Evolutionary conservation across 495 filamentous ascomycete species (phyloP).

Genomic region (Penicillium parvum): DNA sequence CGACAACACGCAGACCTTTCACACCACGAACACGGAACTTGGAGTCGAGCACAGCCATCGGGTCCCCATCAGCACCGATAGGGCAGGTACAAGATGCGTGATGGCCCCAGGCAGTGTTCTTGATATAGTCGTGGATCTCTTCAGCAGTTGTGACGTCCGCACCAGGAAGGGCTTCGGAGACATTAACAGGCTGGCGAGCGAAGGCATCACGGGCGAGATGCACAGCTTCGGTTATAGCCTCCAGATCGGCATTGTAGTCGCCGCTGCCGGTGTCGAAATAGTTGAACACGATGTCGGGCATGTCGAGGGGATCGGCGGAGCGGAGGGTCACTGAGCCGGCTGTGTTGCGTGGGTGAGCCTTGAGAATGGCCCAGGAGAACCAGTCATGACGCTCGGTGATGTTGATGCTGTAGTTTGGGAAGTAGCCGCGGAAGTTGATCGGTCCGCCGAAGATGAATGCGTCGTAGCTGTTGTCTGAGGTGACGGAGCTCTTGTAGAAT

Average conservation of each 20-base stretch:
- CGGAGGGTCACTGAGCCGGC: constrained; percentile 44
- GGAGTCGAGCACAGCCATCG: constrained; percentile 51
- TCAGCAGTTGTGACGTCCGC: constrained; percentile 26
- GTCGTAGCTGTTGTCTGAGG: constrained; percentile 39
- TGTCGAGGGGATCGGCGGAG: constrained; percentile 46
- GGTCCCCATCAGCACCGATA: constrained; percentile 48
- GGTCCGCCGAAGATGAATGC: constrained; percentile 49
- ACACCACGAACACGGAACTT: constrained; percentile 50
- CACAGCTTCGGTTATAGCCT: constrained; percentile 42
- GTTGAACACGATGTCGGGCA: constrained; percentile 51
- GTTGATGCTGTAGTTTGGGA: constrained; percentile 23
- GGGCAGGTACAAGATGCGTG: constrained; percentile 50
- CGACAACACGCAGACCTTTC: constrained; percentile 51
- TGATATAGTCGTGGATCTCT: constrained; percentile 41
- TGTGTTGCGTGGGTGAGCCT: constrained; percentile 48
- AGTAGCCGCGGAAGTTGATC: constrained; percentile 40
- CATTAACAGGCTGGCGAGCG: constrained; percentile 3
- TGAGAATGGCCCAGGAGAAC: constrained; percentile 46
- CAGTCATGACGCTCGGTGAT: constrained; percentile 18
- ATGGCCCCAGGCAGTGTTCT: constrained; percentile 45
- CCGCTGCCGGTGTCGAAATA: constrained; percentile 44
- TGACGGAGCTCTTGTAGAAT: constrained; percentile 38
- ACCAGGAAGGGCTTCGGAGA: constrained; percentile 43
- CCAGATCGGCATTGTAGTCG: constrained; percentile 34
- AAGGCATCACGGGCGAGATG: constrained; percentile 37